Evolutionary conservation across 1,139 yeast species (phyloP), one percentile per base, ranked within the genome.

Genomic region (Hyphopichia wangnamkhiaoensis): DNA sequence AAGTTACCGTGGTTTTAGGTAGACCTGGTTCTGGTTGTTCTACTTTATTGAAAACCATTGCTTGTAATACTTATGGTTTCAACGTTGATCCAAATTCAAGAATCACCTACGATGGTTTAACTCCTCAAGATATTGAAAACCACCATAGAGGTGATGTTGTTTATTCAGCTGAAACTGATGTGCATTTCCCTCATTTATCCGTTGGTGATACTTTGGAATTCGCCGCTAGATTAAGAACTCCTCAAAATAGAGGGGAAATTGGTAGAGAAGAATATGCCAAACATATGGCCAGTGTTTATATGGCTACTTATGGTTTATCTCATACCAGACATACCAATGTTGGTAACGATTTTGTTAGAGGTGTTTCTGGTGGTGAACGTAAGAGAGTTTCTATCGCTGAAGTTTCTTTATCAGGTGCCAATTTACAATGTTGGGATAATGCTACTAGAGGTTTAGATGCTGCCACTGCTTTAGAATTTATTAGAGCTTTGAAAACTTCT

Each of bases 401-500:
- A 49, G 74, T 58, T 6, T 59, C 68, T 6, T 53, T 68, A 37
- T 56, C 62, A 43, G 68, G 70, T 19, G 63, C 73, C 9, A 61
- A 58, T 39, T 38, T 70, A 10, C 74, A 76, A 55, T 77, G 82
- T 57, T 79, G 84, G 84, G 84, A 79, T 58, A 79, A 79, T 46
- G 78, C 83, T 4, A 79, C 83, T 7, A 71, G 83, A 61, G 84
- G 84, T 45, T 62, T 79, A 45, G 84, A 79, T 58, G 70, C 83
- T 4, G 79, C 82, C 10, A 76, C 82, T 21, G 83, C 84, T 2
- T 66, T 84, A 43, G 95, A 87, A 61, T 87, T 85, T 50, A 73
- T 82, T 41, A 73, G 80, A 52, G 83, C 91, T 21, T 65, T 87
- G 49, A 81, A 83, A 52, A 75, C 82, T 6, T 70, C 80, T 20